phyloP scores from a whole-genome alignment of 352 stramenopile species.

The Globisporangium orthogonon region DNA sequence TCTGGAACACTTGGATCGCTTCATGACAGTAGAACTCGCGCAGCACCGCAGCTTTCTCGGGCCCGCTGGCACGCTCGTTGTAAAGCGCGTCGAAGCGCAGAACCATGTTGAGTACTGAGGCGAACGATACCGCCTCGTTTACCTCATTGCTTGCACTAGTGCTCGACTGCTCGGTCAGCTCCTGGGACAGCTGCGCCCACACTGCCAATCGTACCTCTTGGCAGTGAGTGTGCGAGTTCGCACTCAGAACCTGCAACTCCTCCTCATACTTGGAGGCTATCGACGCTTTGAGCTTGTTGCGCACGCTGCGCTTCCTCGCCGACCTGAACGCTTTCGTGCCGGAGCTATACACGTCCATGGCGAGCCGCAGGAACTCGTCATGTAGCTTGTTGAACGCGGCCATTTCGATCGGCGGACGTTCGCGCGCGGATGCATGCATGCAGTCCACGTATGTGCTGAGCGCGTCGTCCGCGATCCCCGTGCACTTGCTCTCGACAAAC shows the following conservation, averaged over 20 bases:
- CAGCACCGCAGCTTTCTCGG: slow-evolving; percentile 45
- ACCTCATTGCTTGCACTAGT: neutral
- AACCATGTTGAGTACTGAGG: slow-evolving; percentile 37
- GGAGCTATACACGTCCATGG: slow-evolving; percentile 60
- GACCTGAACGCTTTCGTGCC: slow-evolving; percentile 29
- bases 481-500: slow-evolving; percentile 49
- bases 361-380: slow-evolving; percentile 59
- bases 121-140: slow-evolving; percentile 18
- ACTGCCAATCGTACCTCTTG: slow-evolving; percentile 27
- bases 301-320: slow-evolving; percentile 33
- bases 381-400: slow-evolving; percentile 60
- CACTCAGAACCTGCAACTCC: slow-evolving; percentile 28
- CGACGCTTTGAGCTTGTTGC: slow-evolving; percentile 40
- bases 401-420: slow-evolving; percentile 57
- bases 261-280: slow-evolving; percentile 34
- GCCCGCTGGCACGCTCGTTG: slow-evolving; percentile 35
- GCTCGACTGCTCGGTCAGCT: slow-evolving; percentile 4
- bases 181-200: slow-evolving; percentile 31
- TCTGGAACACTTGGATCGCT: slow-evolving; percentile 42
- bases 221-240: slow-evolving; percentile 48
- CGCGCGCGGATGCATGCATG: slow-evolving; percentile 46
- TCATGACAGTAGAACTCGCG: slow-evolving; percentile 52
- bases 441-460: slow-evolving; percentile 72
- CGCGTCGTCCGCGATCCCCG: slow-evolving; percentile 43
- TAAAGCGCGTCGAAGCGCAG: slow-evolving; percentile 48